Base-by-base conservation (phyloP, 1,139 yeast genomes). In the Magnusiomyces ingens region DNA sequence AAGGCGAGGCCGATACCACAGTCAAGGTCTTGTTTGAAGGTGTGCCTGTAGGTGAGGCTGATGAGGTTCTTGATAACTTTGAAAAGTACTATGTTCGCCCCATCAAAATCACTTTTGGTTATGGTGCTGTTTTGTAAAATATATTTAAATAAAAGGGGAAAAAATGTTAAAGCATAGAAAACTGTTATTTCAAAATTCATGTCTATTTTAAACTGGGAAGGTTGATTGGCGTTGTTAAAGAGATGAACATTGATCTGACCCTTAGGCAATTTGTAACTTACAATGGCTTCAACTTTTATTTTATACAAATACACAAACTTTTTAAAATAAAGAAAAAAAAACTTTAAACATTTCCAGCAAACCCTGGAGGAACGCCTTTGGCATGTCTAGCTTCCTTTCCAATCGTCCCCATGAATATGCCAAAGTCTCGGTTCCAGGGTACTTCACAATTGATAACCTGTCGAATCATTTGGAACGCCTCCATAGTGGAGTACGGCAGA, bases 21-120 rank as follows among this genome's bases (percentile, higher is more conserved):
- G 75, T 91, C 74, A 80, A 84, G 56, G 93, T 90, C 40, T 75
- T 78, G 55, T 88, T 93, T 80, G 75, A 81, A 21, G 97, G 97
- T n/a, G 84, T 93, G 50, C 99, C 99, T 19, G 76, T 93, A 48
- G 99, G 98, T n/a, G 94, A 94, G 67, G 98, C 93, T 69, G 99
- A 93, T 55, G 76, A 85, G 55, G 96, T 88, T 45, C 80, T 82
- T 65, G 79, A 76, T 47, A 93, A 93, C 70, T 93, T 94, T 66
- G 90, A 89, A 62, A 90, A 87, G 59, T 87, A 89, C 69, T 93
- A 93, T 67, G 82, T 91, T 55, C 82, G 84, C 69, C 80, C 96
- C 10, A 90, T 93, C 66, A 93, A 90, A 74, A 67, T 89, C 47
- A 85, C 96, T 0, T 93, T 93, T 70, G 98, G 99, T 1, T 91